Evolutionary conservation across 1,284 basidiomycete species (phyloP), one percentile per base, ranked within the genome.

Genomic region (Melampsora larici-populina): DNA sequence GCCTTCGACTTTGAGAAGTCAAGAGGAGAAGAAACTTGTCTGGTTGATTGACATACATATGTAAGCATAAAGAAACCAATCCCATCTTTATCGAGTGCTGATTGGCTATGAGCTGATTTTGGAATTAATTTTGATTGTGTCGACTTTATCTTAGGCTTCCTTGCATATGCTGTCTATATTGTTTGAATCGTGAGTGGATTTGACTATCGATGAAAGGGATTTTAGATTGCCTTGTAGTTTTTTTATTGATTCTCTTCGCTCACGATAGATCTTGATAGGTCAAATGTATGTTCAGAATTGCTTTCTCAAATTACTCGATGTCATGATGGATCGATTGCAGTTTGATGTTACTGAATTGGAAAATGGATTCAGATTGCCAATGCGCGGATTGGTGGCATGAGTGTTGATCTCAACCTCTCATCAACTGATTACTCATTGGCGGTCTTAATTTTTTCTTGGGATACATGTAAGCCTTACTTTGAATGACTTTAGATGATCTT

Each of bases 381-480:
- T 31, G 62, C 62, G 18, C 9, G 31, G 62, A 64, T 64, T 64
- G 62, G 62, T 64, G 62, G 62, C 18, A 29, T 64, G 62, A 36
- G 33, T 31, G 11, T 18, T 29, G 62, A 64, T 64, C 31, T 64
- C n/a, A 64, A 31, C 21, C 31, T 64, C 9, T 64, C 62, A 29
- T 64, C 62, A 64, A 29, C 62, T 36, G 62, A 64, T 64, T 64
- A 64, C 29, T 64, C 62, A 21, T 31, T 36, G 29, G 62, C 33
- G 18, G 62, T 64, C n/a, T 29, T 36, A 5, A 64, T 64, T 64
- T 64, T 64, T 29, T 33, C 18, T 18, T 64, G 29, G 62, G 62
- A 64, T 64, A 64, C 29, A 18, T 64, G 62, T 64, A 21, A 31
- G 31, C 9, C 13, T 29, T 18, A 6, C 31, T 29, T 13, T 29